phyloP scores from a whole-genome alignment of 257 asterid genomes.

The Primulina tabacum region DNA sequence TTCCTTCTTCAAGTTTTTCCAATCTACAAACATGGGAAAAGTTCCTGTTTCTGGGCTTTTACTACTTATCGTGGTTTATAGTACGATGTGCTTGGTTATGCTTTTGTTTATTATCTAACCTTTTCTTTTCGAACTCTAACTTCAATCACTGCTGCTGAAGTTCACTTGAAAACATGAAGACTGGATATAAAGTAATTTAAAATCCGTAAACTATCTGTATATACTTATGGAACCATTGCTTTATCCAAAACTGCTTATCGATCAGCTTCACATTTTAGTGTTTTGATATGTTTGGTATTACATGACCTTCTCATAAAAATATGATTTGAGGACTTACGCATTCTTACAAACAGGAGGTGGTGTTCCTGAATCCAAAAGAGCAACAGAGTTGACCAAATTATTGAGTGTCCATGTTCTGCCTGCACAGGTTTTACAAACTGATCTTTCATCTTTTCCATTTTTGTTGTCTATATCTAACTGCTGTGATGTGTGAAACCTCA shows the following conservation, averaged over 20 bases:
- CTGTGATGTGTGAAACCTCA: slow-evolving; percentile 10
- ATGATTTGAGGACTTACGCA: slow-evolving; percentile 14
- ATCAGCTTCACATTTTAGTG: slow-evolving; percentile 19
- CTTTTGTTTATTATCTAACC: neutral
- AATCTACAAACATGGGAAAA: neutral
- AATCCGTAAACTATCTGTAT: neutral
- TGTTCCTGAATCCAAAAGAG: slow-evolving; percentile 82
- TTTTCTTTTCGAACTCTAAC: slow-evolving; percentile 1
- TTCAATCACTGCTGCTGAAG: slow-evolving; percentile 6
- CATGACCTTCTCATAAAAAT: slow-evolving; percentile 17
- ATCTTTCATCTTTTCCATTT: slow-evolving; percentile 7
- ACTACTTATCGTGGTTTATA: neutral
- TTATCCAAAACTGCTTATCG: slow-evolving; percentile 7
- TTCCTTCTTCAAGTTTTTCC: neutral
- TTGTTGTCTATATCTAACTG: slow-evolving; percentile 9
- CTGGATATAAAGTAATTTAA: neutral
- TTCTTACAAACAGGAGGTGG: slow-evolving; percentile 72
- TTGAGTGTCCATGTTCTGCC: slow-evolving; percentile 56
- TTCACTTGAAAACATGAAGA: slow-evolving; percentile 10
- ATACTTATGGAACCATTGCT: neutral
- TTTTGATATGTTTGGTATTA: slow-evolving; percentile 17
- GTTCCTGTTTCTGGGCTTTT: neutral
- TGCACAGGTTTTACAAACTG: slow-evolving; percentile 51
- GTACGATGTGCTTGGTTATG: slow-evolving; percentile 9
- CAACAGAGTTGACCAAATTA: slow-evolving; percentile 58